Evolutionary conservation across 441 rosid genomes (phyloP), one percentile per base, ranked within the genome.

Genomic region (Manihot esculenta): DNA sequence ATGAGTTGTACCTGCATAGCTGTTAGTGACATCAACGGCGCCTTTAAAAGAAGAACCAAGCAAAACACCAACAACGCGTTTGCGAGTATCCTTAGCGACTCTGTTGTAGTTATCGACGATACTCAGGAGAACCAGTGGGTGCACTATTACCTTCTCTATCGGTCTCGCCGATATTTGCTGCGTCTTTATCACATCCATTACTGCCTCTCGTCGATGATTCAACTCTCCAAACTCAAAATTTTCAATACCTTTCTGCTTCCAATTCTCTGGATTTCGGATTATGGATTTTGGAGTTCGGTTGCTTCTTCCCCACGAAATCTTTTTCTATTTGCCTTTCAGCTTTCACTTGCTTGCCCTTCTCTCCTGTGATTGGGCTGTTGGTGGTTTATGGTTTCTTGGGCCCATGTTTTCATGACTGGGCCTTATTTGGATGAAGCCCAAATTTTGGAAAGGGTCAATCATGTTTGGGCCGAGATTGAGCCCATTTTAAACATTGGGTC

Each of bases 61-160:
- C 12, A 93, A 74, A 70, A 93, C 91, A 0, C 96, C 97, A 67
- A 89, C 89, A 53, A 93, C 97, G 26, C 96, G 94, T 79, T 85
- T 89, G 79, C 87, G 88, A 11, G 92, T 84, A 71, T 93, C 97
- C 78, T 87, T 89, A 41, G 98, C 94, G 70, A 93, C 97, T 63
- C 97, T 80, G 78, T 84, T 89, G 87, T 88, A 93, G 84, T 89
- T 91, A 76, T 93, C 97, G 66, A 91, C 97, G 81, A 93, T 85
- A 78, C 96, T 93, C 12, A 91, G 90, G 61, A 91, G 88, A 73
- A 91, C 98, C 44, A 93, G 91, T 12, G 96, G 98, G 57, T 93
- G 98, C 71, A 93, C 97, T 44, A 93, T 73, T 70, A 93, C 96
- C 66, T 89, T 88, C 90, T 89, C 97, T 15, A 93, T 85, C 55